Evolutionary conservation across 2,329 filamentous ascomycete genomes (phyloP).

Genomic region (Fusarium buxicola): DNA sequence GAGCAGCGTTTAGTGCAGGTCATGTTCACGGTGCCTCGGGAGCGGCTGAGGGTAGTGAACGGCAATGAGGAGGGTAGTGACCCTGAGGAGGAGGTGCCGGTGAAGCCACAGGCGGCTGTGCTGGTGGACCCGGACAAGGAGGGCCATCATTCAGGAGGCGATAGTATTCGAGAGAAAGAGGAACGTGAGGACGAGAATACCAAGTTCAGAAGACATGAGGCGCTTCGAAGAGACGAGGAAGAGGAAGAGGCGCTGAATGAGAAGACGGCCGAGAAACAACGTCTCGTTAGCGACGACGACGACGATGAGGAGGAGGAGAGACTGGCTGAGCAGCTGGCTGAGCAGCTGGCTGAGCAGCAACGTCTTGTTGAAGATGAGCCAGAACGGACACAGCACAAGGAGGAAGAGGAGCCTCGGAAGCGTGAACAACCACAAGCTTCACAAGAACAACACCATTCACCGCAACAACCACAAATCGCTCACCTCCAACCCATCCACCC

Average conservation of each 20-base stretch:
- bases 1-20: constrained; percentile 80
- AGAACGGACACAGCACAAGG: background rate
- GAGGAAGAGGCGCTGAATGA: constrained; percentile 4
- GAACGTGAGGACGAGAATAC: background rate
- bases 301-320: constrained; percentile 13
- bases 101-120: constrained; percentile 52
- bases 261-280: constrained; percentile 27
- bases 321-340: background rate
- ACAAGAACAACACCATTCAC: constrained; percentile 12
- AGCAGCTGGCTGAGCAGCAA: constrained; percentile 17
- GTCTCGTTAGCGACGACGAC: constrained; percentile 11
- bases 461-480: constrained; percentile 22
- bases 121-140: constrained; percentile 56
- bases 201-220: constrained; percentile 6
- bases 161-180: constrained; percentile 26
- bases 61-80: constrained; percentile 62
- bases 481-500: constrained; percentile 36
- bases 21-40: constrained; percentile 94
- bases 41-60: constrained; percentile 90
- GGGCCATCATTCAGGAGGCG: constrained; percentile 27
- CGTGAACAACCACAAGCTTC: constrained; percentile 9
- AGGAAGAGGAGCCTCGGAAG: constrained; percentile 5
- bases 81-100: constrained; percentile 45
- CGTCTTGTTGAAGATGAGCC: constrained; percentile 7
- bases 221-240: constrained; percentile 9